A percentile compares a stretch with the other conserved stretches of the same genome.
Conservation (phyloP, 2,329 filamentous ascomycete genomes). For the Westerdykella ornata region DNA sequence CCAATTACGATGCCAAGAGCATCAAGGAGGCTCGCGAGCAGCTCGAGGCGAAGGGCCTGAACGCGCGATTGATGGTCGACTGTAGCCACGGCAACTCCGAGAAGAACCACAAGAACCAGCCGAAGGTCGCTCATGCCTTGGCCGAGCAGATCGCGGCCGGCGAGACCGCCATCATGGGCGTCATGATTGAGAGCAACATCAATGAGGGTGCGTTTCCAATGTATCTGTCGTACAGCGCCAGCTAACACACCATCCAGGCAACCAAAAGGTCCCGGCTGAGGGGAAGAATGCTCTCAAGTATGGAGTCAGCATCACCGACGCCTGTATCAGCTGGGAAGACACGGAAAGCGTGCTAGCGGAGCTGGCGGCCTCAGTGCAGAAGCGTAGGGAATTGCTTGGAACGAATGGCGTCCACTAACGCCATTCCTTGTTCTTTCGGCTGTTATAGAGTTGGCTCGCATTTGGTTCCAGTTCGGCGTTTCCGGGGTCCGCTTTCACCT, state of each 20-base stretch:
- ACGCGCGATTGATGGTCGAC: slow-evolving; percentile 86
- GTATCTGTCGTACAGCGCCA: not conserved
- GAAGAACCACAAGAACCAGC: slow-evolving; percentile 97
- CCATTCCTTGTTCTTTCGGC: slow-evolving; percentile 4
- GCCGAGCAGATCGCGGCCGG: slow-evolving; percentile 80
- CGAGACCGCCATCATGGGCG: slow-evolving; percentile 83
- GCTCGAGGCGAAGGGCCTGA: slow-evolving; percentile 65
- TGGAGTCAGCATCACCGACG: slow-evolving; percentile 94
- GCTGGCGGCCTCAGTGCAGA: slow-evolving; percentile 72
- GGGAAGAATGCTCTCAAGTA: slow-evolving; percentile 81
- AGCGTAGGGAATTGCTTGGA: slow-evolving; percentile 53
- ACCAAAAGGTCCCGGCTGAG: slow-evolving; percentile 84
- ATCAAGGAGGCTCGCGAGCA: slow-evolving; percentile 77
- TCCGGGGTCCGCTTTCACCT: slow-evolving; percentile 9
- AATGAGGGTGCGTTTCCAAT: slow-evolving; percentile 63
- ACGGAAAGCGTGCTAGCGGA: slow-evolving; percentile 71
- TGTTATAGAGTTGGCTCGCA: slow-evolving; percentile 8
- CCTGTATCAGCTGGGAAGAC: slow-evolving; percentile 91
- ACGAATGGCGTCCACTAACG: slow-evolving; percentile 25
- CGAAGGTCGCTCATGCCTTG: slow-evolving; percentile 76
- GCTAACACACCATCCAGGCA: slow-evolving; percentile 47
- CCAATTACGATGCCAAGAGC: slow-evolving; percentile 84
- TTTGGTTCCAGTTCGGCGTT: slow-evolving; percentile 18
- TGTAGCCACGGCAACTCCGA: slow-evolving; percentile 94
- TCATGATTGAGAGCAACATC: slow-evolving; percentile 99